phyloP scores from a whole-genome alignment of 805 yeast species.

The Spathaspora hagerdaliae region DNA sequence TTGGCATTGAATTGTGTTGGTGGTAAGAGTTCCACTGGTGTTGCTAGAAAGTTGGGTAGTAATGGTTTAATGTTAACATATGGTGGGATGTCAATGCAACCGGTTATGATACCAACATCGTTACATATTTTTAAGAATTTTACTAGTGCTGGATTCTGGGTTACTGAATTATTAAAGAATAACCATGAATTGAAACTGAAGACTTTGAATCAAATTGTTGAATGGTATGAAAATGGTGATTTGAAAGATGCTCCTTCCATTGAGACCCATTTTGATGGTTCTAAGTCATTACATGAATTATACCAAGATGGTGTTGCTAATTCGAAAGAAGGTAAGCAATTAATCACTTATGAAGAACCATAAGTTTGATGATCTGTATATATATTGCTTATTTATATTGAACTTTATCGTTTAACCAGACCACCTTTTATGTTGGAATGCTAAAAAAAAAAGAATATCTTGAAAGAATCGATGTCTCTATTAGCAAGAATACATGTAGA shows the following conservation, averaged over 20 bases:
- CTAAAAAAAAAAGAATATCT: too few relatives aligned
- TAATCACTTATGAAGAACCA: conserved; percentile 18
- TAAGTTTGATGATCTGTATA: neutral
- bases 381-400: too few relatives aligned
- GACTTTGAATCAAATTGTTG: conserved; percentile 34
- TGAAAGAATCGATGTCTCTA: too few relatives aligned
- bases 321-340: conserved; percentile 37
- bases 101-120: conserved; percentile 87
- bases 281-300: conserved; percentile 22
- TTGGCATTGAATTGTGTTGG: conserved; percentile 92
- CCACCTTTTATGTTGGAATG: too few relatives aligned
- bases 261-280: conserved; percentile 20
- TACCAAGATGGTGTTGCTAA: conserved; percentile 28
- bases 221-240: conserved; percentile 40
- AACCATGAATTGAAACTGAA: conserved; percentile 31
- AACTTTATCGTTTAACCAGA: too few relatives aligned
- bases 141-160: conserved; percentile 90
- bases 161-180: conserved; percentile 49
- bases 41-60: conserved; percentile 75
- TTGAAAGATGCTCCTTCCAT: conserved; percentile 35
- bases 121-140: conserved; percentile 86
- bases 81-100: conserved; percentile 97
- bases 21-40: conserved; percentile 75
- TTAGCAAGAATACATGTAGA: too few relatives aligned
- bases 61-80: conserved; percentile 83